Evolutionary conservation across 2,329 filamentous ascomycete species (phyloP).

Genomic region (Nectriaceae sp.): DNA sequence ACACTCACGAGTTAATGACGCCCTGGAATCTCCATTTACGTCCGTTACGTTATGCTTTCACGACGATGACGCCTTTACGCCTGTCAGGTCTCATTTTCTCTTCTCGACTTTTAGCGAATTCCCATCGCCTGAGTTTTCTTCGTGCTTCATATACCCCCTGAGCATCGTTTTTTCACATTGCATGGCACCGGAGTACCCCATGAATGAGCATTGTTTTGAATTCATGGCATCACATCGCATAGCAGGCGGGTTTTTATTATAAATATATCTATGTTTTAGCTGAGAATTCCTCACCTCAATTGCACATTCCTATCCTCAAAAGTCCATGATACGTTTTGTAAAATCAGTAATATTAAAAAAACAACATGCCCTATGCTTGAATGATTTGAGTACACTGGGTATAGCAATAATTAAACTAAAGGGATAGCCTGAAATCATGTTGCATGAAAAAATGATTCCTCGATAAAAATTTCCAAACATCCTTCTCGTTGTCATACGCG

Average conservation of each 20-base stretch:
- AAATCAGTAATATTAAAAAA: too few relatives aligned
- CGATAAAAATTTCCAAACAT: too few relatives aligned
- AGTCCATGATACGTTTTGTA: too few relatives aligned
- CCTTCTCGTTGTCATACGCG: too few relatives aligned
- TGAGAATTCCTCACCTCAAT: neutral
- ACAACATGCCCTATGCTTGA: too few relatives aligned
- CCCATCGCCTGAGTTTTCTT: too few relatives aligned
- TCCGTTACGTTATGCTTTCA: neutral
- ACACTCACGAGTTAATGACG: neutral
- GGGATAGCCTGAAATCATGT: too few relatives aligned
- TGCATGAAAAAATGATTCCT: too few relatives aligned
- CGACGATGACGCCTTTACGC: neutral
- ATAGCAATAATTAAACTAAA: too few relatives aligned
- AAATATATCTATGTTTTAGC: constrained; percentile 2
- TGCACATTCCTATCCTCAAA: constrained; percentile 7
- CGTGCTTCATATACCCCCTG: neutral
- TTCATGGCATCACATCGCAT: constrained; percentile 1
- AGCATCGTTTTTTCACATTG: neutral
- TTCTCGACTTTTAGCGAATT: neutral
- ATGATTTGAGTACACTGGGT: too few relatives aligned
- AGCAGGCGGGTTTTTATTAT: constrained; percentile 3
- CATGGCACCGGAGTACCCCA: constrained; percentile 15
- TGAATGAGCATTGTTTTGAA: constrained; percentile 6
- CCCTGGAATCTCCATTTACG: neutral
- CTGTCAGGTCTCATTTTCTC: neutral